Percentiles rank a stretch among this genome's conserved stretches.
These are phyloP conservation scores for Daldinia concentrica DNA, from an alignment of 495 filamentous ascomycete genomes.

Conservation along the genomic window DNA sequence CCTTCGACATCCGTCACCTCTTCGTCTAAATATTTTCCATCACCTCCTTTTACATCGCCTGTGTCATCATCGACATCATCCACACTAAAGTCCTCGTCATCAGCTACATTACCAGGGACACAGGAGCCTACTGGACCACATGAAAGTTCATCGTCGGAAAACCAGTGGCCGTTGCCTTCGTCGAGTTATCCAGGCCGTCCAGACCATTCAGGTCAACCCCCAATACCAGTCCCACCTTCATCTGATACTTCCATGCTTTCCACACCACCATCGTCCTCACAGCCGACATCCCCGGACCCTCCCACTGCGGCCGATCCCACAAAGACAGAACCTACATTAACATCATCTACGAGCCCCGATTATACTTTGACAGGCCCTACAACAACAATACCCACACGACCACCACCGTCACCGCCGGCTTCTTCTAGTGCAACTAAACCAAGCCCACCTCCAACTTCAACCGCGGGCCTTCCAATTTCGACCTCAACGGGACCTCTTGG, in stretches of 20 bases:
- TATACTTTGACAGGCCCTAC: slow-evolving; percentile 3
- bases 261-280: not conserved
- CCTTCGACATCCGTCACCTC: slow-evolving; percentile 2
- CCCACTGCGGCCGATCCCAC: not conserved
- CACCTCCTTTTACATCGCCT: not conserved
- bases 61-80: not conserved
- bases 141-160: slow-evolving; percentile 5
- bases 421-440: not conserved
- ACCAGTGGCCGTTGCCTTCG: slow-evolving; percentile 1
- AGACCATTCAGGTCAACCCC: slow-evolving; percentile 2
- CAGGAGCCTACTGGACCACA: slow-evolving; percentile 5
- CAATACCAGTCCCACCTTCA: slow-evolving; percentile 6
- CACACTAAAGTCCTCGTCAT: not conserved
- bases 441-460: slow-evolving; percentile 1
- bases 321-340: not conserved
- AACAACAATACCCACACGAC: not conserved
- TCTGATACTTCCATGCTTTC: not conserved
- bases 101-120: not conserved
- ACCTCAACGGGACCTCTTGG: not conserved
- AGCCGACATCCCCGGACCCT: not conserved
- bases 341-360: not conserved
- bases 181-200: slow-evolving; percentile 3
- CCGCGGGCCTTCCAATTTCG: slow-evolving; percentile 10
- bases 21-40: not conserved
- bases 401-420: not conserved